These are phyloP conservation scores for Xylariaceae sp. DNA, from an alignment of 2,329 filamentous ascomycete species.

Conservation along the genomic window DNA sequence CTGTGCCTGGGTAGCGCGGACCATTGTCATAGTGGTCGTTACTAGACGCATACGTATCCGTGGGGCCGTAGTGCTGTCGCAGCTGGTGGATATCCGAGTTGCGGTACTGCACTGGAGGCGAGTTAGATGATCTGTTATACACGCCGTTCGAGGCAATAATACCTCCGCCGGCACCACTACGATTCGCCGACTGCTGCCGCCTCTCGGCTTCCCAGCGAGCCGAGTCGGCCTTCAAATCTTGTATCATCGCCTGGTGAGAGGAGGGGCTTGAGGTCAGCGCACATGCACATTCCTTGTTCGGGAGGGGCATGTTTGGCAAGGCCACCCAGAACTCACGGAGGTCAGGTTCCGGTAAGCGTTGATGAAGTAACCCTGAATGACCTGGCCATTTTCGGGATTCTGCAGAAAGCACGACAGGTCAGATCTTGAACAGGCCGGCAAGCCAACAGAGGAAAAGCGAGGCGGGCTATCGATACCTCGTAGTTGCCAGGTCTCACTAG, in stretches of 20 bases:
- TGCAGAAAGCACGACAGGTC: constrained; percentile 24
- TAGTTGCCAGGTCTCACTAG: constrained; percentile 70
- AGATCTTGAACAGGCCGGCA: too few relatives aligned
- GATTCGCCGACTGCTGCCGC: constrained; percentile 47
- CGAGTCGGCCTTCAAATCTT: constrained; percentile 57
- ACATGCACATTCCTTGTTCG: too few relatives aligned
- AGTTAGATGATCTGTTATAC: constrained; percentile 54
- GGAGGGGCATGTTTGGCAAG: too few relatives aligned
- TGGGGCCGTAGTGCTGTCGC: constrained; percentile 45
- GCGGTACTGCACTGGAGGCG: constrained; percentile 52
- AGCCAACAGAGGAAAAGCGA: constrained; percentile 18
- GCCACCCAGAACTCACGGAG: constrained; percentile 64
- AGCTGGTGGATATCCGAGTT: constrained; percentile 46
- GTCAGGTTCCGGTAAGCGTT: constrained; percentile 75
- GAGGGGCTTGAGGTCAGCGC: too few relatives aligned
- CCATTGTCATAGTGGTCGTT: constrained; percentile 36
- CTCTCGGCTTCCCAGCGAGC: constrained; percentile 57
- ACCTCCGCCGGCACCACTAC: constrained; percentile 52
- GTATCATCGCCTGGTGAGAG: constrained; percentile 54
- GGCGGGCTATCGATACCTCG: constrained; percentile 48
- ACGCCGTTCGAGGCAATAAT: constrained; percentile 46
- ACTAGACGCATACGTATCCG: constrained; percentile 30
- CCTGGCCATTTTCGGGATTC: constrained; percentile 53
- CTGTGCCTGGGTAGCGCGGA: constrained; percentile 47
- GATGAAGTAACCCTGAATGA: constrained; percentile 68